Base-by-base conservation (phyloP, 345 rosid genomes). In the Populus davidiana region DNA sequence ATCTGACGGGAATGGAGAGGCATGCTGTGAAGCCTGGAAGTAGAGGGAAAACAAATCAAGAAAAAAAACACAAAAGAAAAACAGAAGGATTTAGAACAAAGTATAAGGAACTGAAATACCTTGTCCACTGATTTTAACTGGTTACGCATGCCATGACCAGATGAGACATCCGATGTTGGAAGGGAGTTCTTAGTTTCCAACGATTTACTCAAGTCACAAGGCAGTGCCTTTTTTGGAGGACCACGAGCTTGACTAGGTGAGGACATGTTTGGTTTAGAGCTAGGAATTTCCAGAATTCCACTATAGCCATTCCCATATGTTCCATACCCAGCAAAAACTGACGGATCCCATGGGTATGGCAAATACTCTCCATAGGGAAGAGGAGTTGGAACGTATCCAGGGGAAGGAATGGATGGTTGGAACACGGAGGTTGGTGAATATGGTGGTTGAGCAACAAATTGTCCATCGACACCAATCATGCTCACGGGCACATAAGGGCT, bases 51-150 rank as follows among this genome's bases (percentile, higher is more conserved):
- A 31, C 25, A 47, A 69, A 43, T 38, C 16, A 75, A 78, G 0
- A 69, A 63, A 74, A 74, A 8, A 8, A 39, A 8, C 31, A 52
- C 35, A 23, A 4, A 14, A 63, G 41, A 10, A 69, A 13, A 11
- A 23, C 38, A 59, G 1, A 54, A 49, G 16, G 69, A 76, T 35
- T 47, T 71, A 44, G 71, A 17, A 54, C 29, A 39, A 61, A 71
- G 71, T 59, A 72, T 8, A 61, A 43, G 31, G 80, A 68, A 21
- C 31, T 25, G 33, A 67, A 49, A 6, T 80, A 86, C 90, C 76
- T 85, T 86, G 87, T 74, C 83, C 7, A 69, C 81, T 69, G 85
- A 50, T 79, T 83, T 89, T n/a, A 80, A 75, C 33, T 78, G 87
- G 69, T 81, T 80, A 59, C 39, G 84, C 72, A 79, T 73, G 35